phyloP scores from a whole-genome alignment of 2,329 filamentous ascomycete genomes.

The Penicillium sp. region DNA sequence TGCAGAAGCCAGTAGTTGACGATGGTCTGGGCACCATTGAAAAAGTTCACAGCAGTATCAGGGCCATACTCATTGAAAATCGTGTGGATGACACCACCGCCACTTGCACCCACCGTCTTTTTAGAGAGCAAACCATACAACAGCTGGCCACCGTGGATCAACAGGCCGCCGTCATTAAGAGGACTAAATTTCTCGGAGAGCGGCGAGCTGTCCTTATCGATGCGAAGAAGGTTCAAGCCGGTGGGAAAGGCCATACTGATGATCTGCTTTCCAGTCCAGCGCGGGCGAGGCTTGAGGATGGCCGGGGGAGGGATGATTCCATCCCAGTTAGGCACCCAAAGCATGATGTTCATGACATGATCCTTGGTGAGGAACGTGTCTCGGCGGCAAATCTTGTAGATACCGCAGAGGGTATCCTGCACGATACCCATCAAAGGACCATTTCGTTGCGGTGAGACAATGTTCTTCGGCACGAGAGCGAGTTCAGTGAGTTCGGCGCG shows the following conservation, averaged over 20 bases:
- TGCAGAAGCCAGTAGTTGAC: slow-evolving; percentile 97
- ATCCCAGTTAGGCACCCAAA: slow-evolving; percentile 98
- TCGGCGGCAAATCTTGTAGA: slow-evolving; percentile 92
- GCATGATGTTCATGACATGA: slow-evolving; percentile 90
- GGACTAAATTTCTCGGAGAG: slow-evolving; percentile 53
- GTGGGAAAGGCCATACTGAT: slow-evolving; percentile 86
- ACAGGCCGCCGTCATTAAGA: slow-evolving; percentile 66
- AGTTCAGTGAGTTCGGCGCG: slow-evolving; percentile 90
- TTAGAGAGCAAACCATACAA: slow-evolving; percentile 88
- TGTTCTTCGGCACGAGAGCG: slow-evolving; percentile 96
- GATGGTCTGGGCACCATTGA: slow-evolving; percentile 90
- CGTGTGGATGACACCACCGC: slow-evolving; percentile 88
- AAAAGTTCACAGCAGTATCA: slow-evolving; percentile 82
- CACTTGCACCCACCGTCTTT: slow-evolving; percentile 85
- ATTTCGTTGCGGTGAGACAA: slow-evolving; percentile 96
- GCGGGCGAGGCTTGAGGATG: slow-evolving; percentile 84
- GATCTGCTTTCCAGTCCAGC: slow-evolving; percentile 98
- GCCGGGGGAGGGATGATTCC: slow-evolving; percentile 86
- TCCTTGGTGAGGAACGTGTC: slow-evolving; percentile 88
- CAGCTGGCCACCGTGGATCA: slow-evolving; percentile 81
- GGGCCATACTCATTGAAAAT: slow-evolving; percentile 93
- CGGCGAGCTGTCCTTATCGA: slow-evolving; percentile 55
- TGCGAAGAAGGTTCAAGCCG: slow-evolving; percentile 71
- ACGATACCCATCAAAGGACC: slow-evolving; percentile 99
- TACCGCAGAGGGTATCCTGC: slow-evolving; percentile 91